Conservation (phyloP, 2,329 filamentous ascomycete genomes). For the Monilinia laxa region DNA sequence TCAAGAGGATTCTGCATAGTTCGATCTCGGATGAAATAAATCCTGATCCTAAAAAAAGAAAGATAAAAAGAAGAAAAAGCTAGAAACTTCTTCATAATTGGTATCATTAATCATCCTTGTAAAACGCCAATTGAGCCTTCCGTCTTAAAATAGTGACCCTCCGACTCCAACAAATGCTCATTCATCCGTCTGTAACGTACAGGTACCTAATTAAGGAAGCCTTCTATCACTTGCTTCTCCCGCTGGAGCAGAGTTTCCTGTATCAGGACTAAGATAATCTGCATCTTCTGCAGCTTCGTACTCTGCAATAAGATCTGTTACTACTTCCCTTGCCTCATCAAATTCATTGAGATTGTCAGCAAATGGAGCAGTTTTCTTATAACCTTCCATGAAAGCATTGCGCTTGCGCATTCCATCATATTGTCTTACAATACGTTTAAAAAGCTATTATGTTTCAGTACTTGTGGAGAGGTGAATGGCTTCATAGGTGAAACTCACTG, state of each 20-base stretch:
- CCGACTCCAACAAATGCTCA: constrained; percentile 11
- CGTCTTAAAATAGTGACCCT: constrained; percentile 16
- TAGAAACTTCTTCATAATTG: constrained; percentile 27
- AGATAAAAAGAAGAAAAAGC: neutral
- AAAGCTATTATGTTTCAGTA: constrained; percentile 55
- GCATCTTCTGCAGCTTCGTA: constrained; percentile 93
- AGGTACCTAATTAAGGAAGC: constrained; percentile 27
- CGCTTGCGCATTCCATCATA: constrained; percentile 94
- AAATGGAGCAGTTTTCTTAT: constrained; percentile 95
- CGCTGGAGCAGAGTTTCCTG: constrained; percentile 31
- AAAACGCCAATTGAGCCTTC: constrained; percentile 28
- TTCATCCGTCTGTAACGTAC: constrained; percentile 1
- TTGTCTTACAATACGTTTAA: constrained; percentile 88
- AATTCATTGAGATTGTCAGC: constrained; percentile 90
- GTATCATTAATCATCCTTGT: constrained; percentile 38
- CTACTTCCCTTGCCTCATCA: constrained; percentile 89
- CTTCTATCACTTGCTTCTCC: constrained; percentile 39
- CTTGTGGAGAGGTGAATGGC: neutral
- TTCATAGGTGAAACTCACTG: constrained; percentile 51
- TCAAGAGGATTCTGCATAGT: neutral
- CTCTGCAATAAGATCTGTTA: constrained; percentile 85
- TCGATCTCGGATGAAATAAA: constrained; percentile 8
- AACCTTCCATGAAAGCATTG: constrained; percentile 93
- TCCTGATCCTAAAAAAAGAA: neutral
- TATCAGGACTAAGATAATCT: constrained; percentile 75